Evolutionary conservation across 2,329 filamentous ascomycete species (phyloP).

Genomic region (Gremmenia infestans): DNA sequence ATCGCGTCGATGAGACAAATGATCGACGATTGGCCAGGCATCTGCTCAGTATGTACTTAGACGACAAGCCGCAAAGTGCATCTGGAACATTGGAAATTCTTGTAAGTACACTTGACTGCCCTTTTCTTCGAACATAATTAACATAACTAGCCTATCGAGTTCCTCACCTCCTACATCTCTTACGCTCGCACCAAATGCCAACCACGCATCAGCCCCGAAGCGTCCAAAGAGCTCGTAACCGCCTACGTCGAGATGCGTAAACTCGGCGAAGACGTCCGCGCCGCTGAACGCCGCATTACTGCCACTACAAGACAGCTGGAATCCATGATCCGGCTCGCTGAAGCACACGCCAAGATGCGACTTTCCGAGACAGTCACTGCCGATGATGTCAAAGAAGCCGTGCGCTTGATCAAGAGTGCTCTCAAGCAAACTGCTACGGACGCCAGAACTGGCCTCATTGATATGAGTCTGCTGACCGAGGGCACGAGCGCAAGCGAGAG

Average conservation of each 20-base stretch:
- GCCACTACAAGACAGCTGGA: conserved; percentile 95
- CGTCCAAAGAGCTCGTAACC: conserved; percentile 76
- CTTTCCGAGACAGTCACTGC: conserved; percentile 70
- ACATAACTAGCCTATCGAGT: conserved; percentile 71
- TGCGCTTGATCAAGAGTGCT: conserved; percentile 86
- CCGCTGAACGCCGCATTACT: conserved; percentile 92
- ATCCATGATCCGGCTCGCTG: conserved; percentile 94
- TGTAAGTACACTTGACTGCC: conserved; percentile 45
- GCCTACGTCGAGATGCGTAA: conserved; percentile 94
- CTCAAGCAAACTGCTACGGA: conserved; percentile 98
- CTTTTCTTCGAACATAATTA: conserved; percentile 21
- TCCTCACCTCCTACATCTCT: conserved; percentile 94
- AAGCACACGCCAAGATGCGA: conserved; percentile 98
- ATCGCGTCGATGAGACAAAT: conserved; percentile 83
- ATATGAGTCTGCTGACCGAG: conserved; percentile 93
- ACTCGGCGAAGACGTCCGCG: conserved; percentile 79
- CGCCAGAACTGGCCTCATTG: conserved; percentile 81
- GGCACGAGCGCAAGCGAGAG: conserved; percentile 89
- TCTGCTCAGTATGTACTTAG: conserved; percentile 91
- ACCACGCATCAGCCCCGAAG: conserved; percentile 72
- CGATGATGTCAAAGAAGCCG: conserved; percentile 82
- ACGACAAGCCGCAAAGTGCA: conserved; percentile 87
- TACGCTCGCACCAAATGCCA: conserved; percentile 87
- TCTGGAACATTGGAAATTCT: conserved; percentile 69
- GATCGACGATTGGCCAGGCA: conserved; percentile 89